These are phyloP conservation scores for Aspergillus coremiiformis DNA, from an alignment of 495 filamentous ascomycete genomes.

Conservation along the genomic window DNA sequence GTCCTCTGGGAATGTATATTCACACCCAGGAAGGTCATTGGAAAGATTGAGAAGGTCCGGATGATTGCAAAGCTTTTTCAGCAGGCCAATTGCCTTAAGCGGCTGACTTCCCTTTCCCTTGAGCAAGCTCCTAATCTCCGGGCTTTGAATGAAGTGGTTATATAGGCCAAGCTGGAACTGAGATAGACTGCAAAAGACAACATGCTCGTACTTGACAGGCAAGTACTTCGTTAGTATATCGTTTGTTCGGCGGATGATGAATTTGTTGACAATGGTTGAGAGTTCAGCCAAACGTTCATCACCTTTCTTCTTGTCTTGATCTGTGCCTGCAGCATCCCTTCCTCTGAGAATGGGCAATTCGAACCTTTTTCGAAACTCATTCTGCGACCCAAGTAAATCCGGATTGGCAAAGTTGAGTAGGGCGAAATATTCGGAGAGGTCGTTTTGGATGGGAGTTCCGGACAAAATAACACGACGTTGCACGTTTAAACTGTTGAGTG, in stretches of 20 bases:
- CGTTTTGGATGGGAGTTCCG: slow-evolving; percentile 96
- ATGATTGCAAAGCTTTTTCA: slow-evolving; percentile 99
- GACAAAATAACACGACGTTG: slow-evolving; percentile 89
- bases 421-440: slow-evolving; percentile 94
- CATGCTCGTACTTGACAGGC: slow-evolving; percentile 98
- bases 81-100: slow-evolving; percentile 87
- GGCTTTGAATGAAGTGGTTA: slow-evolving; percentile 93
- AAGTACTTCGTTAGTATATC: slow-evolving; percentile 98
- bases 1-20: slow-evolving; percentile 76
- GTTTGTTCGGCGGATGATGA: slow-evolving; percentile 97
- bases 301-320: slow-evolving; percentile 73
- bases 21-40: slow-evolving; percentile 79
- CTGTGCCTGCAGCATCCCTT: slow-evolving; percentile 82
- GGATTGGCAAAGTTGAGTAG: slow-evolving; percentile 97
- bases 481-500: slow-evolving; percentile 84
- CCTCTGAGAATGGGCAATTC: slow-evolving; percentile 90
- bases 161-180: slow-evolving; percentile 90
- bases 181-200: slow-evolving; percentile 97
- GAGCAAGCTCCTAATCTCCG: slow-evolving; percentile 86
- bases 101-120: slow-evolving; percentile 94
- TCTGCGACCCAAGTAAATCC: slow-evolving; percentile 76
- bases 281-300: slow-evolving; percentile 80
- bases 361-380: slow-evolving; percentile 91
- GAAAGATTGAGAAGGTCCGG: slow-evolving; percentile 85
- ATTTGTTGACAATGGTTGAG: slow-evolving; percentile 84